Evolutionary conservation across 1,284 basidiomycete species (phyloP).

Genomic region (Vanrija pseudolonga): DNA sequence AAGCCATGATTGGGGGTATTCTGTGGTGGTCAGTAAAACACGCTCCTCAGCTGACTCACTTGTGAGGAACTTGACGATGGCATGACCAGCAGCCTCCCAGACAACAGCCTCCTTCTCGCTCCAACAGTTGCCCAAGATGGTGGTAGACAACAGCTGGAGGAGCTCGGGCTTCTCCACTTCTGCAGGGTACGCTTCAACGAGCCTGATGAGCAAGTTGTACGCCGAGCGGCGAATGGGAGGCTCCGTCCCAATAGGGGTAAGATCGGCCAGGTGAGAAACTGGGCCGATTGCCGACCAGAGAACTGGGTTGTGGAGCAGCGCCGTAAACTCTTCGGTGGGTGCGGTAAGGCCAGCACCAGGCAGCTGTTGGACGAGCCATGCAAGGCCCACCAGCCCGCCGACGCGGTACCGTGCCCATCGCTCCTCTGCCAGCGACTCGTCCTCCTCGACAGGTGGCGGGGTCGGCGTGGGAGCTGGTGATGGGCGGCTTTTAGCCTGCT

Average conservation of each 20-base stretch:
- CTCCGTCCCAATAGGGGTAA: constrained; percentile 21
- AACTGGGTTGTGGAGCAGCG: constrained; percentile 30
- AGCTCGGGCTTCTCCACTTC: constrained; percentile 27
- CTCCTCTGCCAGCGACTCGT: constrained; percentile 55
- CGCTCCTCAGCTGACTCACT: constrained; percentile 53
- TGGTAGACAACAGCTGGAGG: constrained; percentile 54
- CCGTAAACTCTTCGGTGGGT: constrained; percentile 24
- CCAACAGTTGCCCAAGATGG: constrained; percentile 70
- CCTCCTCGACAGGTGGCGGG: constrained; percentile 21
- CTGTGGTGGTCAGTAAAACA: constrained; percentile 44
- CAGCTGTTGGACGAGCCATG: constrained; percentile 52
- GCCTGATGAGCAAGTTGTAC: constrained; percentile 29
- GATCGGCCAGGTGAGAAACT: constrained; percentile 2
- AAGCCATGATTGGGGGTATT: constrained; percentile 62
- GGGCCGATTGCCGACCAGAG: constrained; percentile 39
- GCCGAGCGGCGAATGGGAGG: constrained; percentile 42
- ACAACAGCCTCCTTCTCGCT: constrained; percentile 67
- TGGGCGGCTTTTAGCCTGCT: constrained; percentile 8
- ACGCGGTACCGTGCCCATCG: constrained; percentile 66
- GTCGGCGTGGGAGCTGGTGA: constrained; percentile 9
- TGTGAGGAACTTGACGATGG: constrained; percentile 66
- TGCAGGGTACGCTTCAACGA: constrained; percentile 30
- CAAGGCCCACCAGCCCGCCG: constrained; percentile 65
- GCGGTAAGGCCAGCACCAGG: constrained; percentile 13
- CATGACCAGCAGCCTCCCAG: constrained; percentile 64